Percentiles rank a stretch among this genome's conserved stretches.
These are phyloP conservation scores for Leccinum disarticulatum DNA, from an alignment of 768 basidiomycete species.

Conservation along the genomic window DNA sequence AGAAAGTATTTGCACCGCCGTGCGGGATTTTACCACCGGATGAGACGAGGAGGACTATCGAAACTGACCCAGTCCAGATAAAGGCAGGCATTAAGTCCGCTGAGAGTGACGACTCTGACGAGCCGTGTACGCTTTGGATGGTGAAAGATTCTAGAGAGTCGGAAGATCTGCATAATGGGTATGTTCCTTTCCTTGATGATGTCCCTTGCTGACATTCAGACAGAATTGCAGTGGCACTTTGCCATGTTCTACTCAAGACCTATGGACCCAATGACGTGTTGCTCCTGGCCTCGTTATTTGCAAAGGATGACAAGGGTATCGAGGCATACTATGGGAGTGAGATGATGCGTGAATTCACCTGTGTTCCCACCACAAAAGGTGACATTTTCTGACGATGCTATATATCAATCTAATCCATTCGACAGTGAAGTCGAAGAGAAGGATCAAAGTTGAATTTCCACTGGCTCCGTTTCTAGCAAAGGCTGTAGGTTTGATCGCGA, in stretches of 20 bases:
- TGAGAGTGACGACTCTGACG: not conserved
- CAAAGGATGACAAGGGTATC: not conserved
- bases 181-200: not conserved
- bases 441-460: not conserved
- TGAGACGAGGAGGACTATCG: too few relatives aligned
- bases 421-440: not conserved
- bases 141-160: not conserved
- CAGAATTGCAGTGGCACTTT: slow-evolving; percentile 15
- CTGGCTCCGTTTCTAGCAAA: not conserved
- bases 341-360: not conserved
- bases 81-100: slow-evolving; percentile 6
- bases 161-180: slow-evolving; percentile 6
- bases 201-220: not conserved
- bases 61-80: not conserved
- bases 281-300: slow-evolving; percentile 13
- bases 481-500: not conserved
- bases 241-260: slow-evolving; percentile 11
- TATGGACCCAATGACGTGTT: slow-evolving; percentile 13
- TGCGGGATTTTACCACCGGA: not conserved
- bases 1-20: slow-evolving; percentile 13
- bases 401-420: not conserved
- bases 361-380: slow-evolving; percentile 1
- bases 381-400: not conserved
- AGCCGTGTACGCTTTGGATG: slow-evolving; percentile 11
- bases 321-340: slow-evolving; percentile 1